A percentile compares a stretch with the other conserved stretches of the same genome.
These are phyloP conservation scores for Leishmania amazonensis DNA, from an alignment of 208 protist species.

Conservation along the genomic window DNA sequence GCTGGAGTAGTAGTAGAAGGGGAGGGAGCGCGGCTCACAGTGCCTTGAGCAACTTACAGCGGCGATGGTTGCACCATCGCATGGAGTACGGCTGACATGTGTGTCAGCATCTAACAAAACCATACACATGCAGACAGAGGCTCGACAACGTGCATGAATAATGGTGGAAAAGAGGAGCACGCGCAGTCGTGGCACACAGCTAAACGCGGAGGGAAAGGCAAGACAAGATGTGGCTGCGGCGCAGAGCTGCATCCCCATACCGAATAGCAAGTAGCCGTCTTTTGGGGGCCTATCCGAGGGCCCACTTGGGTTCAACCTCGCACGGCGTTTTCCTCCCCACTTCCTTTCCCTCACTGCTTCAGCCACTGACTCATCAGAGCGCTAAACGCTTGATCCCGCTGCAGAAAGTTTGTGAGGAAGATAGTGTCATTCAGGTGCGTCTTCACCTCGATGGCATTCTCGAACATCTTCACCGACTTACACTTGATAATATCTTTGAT, in stretches of 20 bases:
- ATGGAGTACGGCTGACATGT: background rate
- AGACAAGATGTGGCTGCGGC: background rate
- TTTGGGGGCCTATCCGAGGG: background rate
- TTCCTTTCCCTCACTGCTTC: slow-evolving; percentile 31
- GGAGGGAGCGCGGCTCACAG: background rate
- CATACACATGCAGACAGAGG: background rate
- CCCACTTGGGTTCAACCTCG: background rate
- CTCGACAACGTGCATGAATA: background rate
- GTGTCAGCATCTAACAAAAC: background rate
- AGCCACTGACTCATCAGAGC: slow-evolving; percentile 84
- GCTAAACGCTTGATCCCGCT: slow-evolving; percentile 73
- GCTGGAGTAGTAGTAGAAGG: background rate
- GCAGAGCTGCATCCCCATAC: background rate
- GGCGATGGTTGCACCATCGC: background rate
- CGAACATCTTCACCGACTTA: slow-evolving; percentile 64
- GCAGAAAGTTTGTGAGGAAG: slow-evolving; percentile 63
- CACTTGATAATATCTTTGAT: slow-evolving; percentile 80
- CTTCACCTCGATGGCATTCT: slow-evolving; percentile 67
- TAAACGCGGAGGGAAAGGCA: background rate
- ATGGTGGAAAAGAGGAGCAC: background rate
- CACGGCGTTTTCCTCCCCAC: background rate
- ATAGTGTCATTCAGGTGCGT: slow-evolving; percentile 72
- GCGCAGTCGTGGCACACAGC: background rate
- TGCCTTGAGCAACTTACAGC: background rate
- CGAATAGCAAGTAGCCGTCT: background rate